Evolutionary conservation across 73 alveolate genomes (phyloP), one percentile per base, ranked within the genome.

Genomic region (Stentor roeselii): DNA sequence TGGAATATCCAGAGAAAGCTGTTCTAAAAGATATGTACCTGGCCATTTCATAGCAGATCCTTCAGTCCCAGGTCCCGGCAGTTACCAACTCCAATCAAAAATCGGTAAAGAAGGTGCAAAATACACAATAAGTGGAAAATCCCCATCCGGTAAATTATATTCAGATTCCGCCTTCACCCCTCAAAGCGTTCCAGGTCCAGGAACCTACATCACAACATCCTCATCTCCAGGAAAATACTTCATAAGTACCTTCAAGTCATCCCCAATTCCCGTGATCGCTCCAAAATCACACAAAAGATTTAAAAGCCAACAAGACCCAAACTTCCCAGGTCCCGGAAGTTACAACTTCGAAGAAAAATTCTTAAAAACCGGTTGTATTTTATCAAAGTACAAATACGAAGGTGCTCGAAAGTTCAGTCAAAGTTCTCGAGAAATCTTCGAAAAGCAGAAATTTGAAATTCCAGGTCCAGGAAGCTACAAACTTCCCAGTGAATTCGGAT

Each of bases 381-480:
- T 84, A 1, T 84, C 90, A 39, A 84, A 83, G 32, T 74, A 39
- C 59, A 60, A 36, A 59, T 21, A 74, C 11, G 86, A 84, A 75
- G 78, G 78, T 30, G 50, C 34, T 6, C 31, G 90, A 39, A 39
- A 84, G 3, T 84, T 84, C 59, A 58, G 59, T 38, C 83, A 60
- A 30, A 32, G 75, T 76, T 78, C 74, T 76, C 74, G 90, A 31
- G 38, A 59, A 36, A 58, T 60, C 2, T 21, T 14, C 60, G 39
- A 36, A 80, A n/a, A 34, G 2, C 15, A 27, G 4, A 27, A 59
- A 41, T 21, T 59, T 78, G 92, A 42, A 21, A 34, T 60, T 36
- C 95, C 97, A 15, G 98, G 98, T 14, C 98, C 98, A 36, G 98
- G 98, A 14, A 86, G 90, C 83, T 94, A 94, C 75, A 76, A 86